phyloP scores from a whole-genome alignment of 2,329 filamentous ascomycete species.

The Aspergillus pseudotamarii region DNA sequence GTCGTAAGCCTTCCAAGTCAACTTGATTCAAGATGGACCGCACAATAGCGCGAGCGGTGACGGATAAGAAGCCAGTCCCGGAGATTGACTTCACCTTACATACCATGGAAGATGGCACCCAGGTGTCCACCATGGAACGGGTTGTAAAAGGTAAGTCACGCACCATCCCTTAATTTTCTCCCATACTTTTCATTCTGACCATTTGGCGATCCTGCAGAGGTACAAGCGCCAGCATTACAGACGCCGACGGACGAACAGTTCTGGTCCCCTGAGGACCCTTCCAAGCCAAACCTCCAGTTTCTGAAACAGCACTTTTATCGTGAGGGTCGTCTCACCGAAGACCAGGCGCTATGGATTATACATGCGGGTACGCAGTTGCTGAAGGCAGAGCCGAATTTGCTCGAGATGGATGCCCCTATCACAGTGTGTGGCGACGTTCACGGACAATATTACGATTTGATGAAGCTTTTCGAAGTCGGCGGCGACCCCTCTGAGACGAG shows the following conservation, averaged over 20 bases:
- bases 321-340: slow-evolving; percentile 93
- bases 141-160: slow-evolving; percentile 87
- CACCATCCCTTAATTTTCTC: no score
- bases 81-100: slow-evolving; percentile 99
- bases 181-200: slow-evolving; percentile 14
- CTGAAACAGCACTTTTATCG: slow-evolving; percentile 98
- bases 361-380: slow-evolving; percentile 84
- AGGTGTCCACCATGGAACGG: slow-evolving; percentile 92
- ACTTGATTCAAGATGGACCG: slow-evolving; percentile 42
- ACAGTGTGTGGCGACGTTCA: slow-evolving; percentile 98
- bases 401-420: slow-evolving; percentile 99
- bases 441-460: slow-evolving; percentile 98
- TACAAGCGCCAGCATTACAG: slow-evolving; percentile 93
- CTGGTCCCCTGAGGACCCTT: slow-evolving; percentile 80
- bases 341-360: slow-evolving; percentile 96
- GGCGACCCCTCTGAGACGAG: slow-evolving; percentile 94
- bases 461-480: slow-evolving; percentile 99
- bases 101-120: slow-evolving; percentile 94
- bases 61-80: slow-evolving; percentile 90
- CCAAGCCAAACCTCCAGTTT: slow-evolving; percentile 90
- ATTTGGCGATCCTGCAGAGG: slow-evolving; percentile 62
- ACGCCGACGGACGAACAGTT: slow-evolving; percentile 94
- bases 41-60: slow-evolving; percentile 79
- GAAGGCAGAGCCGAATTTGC: slow-evolving; percentile 85
- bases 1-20: slow-evolving; percentile 5